These are phyloP conservation scores for Nyssa sinensis DNA, from an alignment of 148 eudicot genomes.

Conservation along the genomic window DNA sequence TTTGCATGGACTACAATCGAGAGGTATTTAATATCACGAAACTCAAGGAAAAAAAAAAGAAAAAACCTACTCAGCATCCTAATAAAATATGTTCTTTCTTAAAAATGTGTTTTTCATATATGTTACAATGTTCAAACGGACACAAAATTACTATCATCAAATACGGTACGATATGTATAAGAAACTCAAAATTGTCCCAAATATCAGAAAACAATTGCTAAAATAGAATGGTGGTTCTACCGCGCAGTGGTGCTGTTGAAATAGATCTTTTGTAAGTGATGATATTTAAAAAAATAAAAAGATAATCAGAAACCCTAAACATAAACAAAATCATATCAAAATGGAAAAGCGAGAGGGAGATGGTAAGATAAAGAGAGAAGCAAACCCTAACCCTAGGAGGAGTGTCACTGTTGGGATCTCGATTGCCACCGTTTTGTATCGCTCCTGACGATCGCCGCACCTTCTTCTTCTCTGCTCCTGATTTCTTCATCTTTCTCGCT, in stretches of 20 bases:
- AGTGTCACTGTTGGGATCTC: conserved; percentile 32
- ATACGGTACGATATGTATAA: too few relatives aligned
- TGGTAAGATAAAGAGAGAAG: too few relatives aligned
- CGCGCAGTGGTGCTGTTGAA: too few relatives aligned
- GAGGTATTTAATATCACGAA: not conserved
- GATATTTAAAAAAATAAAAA: not conserved
- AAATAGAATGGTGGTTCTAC: not conserved
- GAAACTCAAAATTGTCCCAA: not conserved
- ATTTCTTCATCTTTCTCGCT: conserved; percentile 40
- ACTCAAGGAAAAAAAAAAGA: not conserved
- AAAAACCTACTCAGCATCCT: too few relatives aligned
- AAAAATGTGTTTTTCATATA: too few relatives aligned
- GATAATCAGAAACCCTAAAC: not conserved
- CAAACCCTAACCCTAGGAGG: conserved; percentile 38
- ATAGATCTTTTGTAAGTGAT: not conserved
- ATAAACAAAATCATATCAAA: not conserved
- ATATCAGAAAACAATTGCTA: not conserved
- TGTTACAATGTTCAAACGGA: too few relatives aligned
- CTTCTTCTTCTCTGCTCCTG: conserved; percentile 47
- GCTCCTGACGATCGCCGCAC: conserved; percentile 36
- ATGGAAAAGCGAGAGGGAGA: not conserved
- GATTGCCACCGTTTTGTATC: conserved; percentile 24
- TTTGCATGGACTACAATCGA: not conserved
- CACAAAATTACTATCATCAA: too few relatives aligned
- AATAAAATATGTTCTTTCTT: too few relatives aligned